A percentile compares a stretch with the other conserved stretches of the same genome.
Evolutionary conservation across 208 protist species (phyloP).

Genomic region (Leishmania braziliensis): DNA sequence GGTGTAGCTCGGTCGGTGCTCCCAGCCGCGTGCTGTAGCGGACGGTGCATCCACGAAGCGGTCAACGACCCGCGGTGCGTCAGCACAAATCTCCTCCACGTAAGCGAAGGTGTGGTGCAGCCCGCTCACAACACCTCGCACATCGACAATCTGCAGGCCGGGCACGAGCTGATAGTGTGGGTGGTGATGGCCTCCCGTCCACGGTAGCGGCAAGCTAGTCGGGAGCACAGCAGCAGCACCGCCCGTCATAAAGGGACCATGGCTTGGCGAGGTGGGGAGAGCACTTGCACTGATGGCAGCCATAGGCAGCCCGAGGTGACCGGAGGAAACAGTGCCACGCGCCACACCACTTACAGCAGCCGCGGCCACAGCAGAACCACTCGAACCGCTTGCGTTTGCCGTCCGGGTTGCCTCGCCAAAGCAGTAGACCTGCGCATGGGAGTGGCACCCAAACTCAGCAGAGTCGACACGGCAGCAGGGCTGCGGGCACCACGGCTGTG

Average conservation of each 20-base stretch:
- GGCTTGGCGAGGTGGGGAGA: slow-evolving; percentile 10
- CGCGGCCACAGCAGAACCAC: slow-evolving; percentile 4
- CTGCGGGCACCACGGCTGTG: slow-evolving; percentile 64
- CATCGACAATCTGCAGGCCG: slow-evolving; percentile 54
- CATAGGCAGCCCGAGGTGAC: slow-evolving; percentile 11
- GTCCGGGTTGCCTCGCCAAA: slow-evolving; percentile 61
- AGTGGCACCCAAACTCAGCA: slow-evolving; percentile 26
- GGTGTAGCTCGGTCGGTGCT: neutral
- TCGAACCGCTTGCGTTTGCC: neutral
- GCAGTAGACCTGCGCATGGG: slow-evolving; percentile 74
- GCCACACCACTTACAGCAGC: neutral
- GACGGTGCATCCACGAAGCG: neutral
- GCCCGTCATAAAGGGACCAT: neutral
- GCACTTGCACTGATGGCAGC: neutral
- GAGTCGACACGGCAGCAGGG: slow-evolving; percentile 62
- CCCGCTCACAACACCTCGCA: slow-evolving; percentile 75
- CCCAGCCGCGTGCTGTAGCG: neutral
- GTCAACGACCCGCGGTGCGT: neutral
- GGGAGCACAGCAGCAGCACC: neutral
- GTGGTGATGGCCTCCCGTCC: slow-evolving; percentile 24
- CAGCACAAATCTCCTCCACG: slow-evolving; percentile 54
- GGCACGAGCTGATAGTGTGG: slow-evolving; percentile 51
- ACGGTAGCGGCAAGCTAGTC: neutral
- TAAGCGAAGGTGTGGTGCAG: slow-evolving; percentile 83
- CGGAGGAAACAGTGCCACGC: neutral